Percentiles rank a stretch among this genome's conserved stretches.
Evolutionary conservation across 176 grass and related monocot genomes (phyloP).

Genomic region (Areca catechu): DNA sequence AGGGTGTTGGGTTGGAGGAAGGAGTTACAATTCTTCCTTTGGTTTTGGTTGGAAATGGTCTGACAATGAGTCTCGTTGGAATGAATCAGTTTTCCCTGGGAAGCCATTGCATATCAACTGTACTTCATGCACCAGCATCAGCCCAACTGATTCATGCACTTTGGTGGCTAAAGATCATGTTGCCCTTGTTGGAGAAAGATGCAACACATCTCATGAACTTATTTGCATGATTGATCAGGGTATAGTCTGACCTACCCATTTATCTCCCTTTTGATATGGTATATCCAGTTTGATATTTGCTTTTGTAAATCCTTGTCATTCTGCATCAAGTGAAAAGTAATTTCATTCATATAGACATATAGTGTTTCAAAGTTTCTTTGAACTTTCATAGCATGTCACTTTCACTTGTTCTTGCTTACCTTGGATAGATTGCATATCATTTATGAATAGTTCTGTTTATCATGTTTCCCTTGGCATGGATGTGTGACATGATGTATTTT

Average conservation of each 20-base stretch:
- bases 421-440: no score
- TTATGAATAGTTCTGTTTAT: no score
- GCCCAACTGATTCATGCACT: constrained; percentile 36
- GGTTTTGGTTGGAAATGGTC: constrained; percentile 58
- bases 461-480: no score
- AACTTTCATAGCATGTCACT: background rate
- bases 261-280: background rate
- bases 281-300: no score
- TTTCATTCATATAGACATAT: no score
- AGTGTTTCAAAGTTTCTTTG: background rate
- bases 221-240: constrained; percentile 71
- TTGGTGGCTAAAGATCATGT: constrained; percentile 36
- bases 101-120: constrained; percentile 7
- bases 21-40: constrained; percentile 17
- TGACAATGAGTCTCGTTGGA: constrained; percentile 38
- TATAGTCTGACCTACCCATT: constrained; percentile 15
- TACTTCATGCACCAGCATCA: constrained; percentile 27
- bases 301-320: no score
- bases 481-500: constrained; percentile 12
- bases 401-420: no score
- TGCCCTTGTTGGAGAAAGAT: constrained; percentile 37
- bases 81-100: constrained; percentile 19
- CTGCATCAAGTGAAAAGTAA: no score
- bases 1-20: constrained; percentile 79
- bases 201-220: constrained; percentile 52